Base-by-base conservation (phyloP, 2,329 filamentous ascomycete genomes). In the Metarhizium robertsii region DNA sequence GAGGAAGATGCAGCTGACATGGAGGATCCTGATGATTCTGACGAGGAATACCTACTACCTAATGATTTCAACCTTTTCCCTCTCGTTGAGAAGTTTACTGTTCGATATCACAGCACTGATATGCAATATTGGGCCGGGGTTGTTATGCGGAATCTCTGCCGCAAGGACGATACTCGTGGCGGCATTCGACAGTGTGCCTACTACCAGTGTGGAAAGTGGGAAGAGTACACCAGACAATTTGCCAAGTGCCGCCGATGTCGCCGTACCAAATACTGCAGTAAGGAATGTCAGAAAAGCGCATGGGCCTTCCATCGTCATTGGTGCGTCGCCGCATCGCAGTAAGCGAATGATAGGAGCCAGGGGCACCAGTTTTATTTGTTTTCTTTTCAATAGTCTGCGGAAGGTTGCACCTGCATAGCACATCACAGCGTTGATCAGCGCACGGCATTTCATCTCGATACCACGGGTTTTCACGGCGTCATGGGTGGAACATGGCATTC, bases 91-190 rank as follows among this genome's bases (percentile, higher is more conserved):
- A 97, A 96, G 71, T 99, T 97, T 69, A 99, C 94, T 4, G 90
- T 96, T 34, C 85, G 94, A 61, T 91, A 96, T 67, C 90, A 96
- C 72, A 91, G 89, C 61, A 89, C 90, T 57, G 92, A 96, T 68
- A 99, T 99, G 94, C 92, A 96, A 71, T 99, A 99, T 75, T 99
- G 94, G 94, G 94, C 94, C 18, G 94, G 92, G 59, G 94, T 99
- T 16, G 94, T 99, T 49, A 99, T 99, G 94, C 84, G 94, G 61
- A 99, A 99, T 68, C 81, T 99, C 52, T 99, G 94, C 78, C 89
- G 94, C 61, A 99, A 99, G 74, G 94, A 99, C 69, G 94, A 99
- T 68, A 90, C 88, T 11, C 83, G 90, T 50, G 94, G 94, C 46
- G 94, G 94, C 57, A 97, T 99, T 62, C 82, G 94, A 55, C 94